A percentile compares a stretch with the other conserved stretches of the same genome.
Conservation (phyloP, 78 protist species). For the Guillardia theta region DNA sequence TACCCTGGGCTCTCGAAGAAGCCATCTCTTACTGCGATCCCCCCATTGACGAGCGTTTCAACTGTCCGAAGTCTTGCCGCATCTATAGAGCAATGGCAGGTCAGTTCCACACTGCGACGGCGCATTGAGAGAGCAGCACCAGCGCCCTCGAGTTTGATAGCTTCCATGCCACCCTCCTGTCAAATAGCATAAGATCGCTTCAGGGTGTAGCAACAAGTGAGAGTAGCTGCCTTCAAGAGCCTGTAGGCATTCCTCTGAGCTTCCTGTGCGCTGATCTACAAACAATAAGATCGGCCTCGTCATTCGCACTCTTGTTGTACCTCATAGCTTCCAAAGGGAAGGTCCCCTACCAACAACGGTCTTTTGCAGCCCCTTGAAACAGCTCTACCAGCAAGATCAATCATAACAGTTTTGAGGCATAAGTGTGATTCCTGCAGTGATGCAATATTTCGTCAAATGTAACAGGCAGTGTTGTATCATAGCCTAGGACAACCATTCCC, state of each 20-base stretch:
- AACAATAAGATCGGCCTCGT: neutral
- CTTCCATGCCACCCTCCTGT: slow-evolving; percentile 70
- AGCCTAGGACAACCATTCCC: slow-evolving; percentile 86
- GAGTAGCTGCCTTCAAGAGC: too few relatives aligned
- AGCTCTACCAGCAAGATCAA: neutral
- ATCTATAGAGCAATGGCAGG: neutral
- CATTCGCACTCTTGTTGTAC: neutral
- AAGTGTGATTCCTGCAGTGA: slow-evolving; percentile 71
- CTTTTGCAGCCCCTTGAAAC: slow-evolving; percentile 60
- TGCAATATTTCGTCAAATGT: slow-evolving; percentile 87
- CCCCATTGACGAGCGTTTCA: slow-evolving; percentile 70
- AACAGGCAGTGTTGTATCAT: slow-evolving; percentile 74
- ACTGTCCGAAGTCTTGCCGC: neutral
- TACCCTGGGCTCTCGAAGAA: neutral
- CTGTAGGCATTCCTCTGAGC: slow-evolving; percentile 82
- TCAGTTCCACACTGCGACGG: neutral
- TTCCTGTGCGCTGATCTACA: slow-evolving; percentile 33
- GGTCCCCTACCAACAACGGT: slow-evolving; percentile 85
- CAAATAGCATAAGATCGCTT: too few relatives aligned
- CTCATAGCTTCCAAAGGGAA: slow-evolving; percentile 89
- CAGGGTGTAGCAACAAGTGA: too few relatives aligned
- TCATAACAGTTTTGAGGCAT: neutral
- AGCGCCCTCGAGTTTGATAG: slow-evolving; percentile 92
- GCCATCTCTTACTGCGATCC: slow-evolving; percentile 68
- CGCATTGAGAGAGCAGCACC: neutral